Base-by-base conservation (phyloP, 148 eudicot genomes). In the Heliosperma pusillum region DNA sequence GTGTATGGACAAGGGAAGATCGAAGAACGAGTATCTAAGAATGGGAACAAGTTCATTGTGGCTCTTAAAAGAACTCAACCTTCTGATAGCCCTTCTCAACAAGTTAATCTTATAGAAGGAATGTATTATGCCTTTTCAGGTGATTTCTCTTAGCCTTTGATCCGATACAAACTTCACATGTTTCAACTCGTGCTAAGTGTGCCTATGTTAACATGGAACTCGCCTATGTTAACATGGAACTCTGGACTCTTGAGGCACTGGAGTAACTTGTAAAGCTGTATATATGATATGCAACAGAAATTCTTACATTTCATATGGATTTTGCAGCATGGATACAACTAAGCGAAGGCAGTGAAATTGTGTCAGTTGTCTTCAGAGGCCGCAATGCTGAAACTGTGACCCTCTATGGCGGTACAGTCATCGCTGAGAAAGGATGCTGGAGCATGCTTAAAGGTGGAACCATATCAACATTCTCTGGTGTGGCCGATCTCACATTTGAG, bases 391-490 rank as follows among this genome's bases (percentile, higher is more conserved):
- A 75, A 56, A 52, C 15, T 50, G 53, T 66, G 42, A 52, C 24
- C 52, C 77, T 71, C 33, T 74, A 79, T 59, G 84, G 88, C 12
- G 91, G 90, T 26, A 80, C 83, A 40, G 86, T 83, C 3, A 73
- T 86, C 53, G 91, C 93, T 58, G 77, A 82, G 69, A 71, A 83
- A 52, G 93, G 91, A 29, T 89, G 93, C 55, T 89, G 93, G 93
- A 86, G 86, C 70, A 83, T 89, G 89, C 84, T 89, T 27, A 89
- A 87, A 83, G 93, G 93, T 2, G 93, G 93, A 3, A 79, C 86
- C 16, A 66, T 81, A 29, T 76, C 86, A 21, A 75, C 69, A 58
- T 69, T 73, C 15, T 29, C 83, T 16, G 83, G 82, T 59, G 68
- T 56, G 7, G 81, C 78, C 33, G 79, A 80, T 61, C 26, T 86